phyloP scores from a whole-genome alignment of 2,329 filamentous ascomycete genomes.

The Achaetomium macrosporum region DNA sequence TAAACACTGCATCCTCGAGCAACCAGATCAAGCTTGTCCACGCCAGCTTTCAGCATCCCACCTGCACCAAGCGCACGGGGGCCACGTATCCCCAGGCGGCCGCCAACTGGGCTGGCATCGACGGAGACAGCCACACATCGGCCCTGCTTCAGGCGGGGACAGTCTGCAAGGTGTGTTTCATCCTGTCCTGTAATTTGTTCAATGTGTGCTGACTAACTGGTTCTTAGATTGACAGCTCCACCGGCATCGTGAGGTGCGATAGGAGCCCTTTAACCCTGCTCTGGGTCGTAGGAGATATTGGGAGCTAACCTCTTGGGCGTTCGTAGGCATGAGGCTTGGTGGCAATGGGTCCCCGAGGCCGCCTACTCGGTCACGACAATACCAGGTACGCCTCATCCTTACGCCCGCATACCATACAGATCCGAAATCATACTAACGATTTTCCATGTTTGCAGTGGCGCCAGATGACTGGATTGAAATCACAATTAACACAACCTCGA shows the following conservation, averaged over 20 bases:
- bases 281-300: background rate
- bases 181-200: too few species aligned
- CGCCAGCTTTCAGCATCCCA: constrained; percentile 22
- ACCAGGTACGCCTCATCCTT: constrained; percentile 12
- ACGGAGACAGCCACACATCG: constrained; percentile 19
- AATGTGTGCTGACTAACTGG: background rate
- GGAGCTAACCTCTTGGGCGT: background rate
- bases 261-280: background rate
- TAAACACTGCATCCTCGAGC: constrained; percentile 16
- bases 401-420: background rate
- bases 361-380: constrained; percentile 18
- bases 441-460: constrained; percentile 13
- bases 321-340: constrained; percentile 21
- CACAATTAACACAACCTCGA: constrained; percentile 21
- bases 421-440: background rate
- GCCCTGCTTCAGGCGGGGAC: constrained; percentile 25
- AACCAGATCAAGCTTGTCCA: constrained; percentile 23
- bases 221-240: constrained; percentile 21
- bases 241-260: constrained; percentile 15
- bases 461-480: constrained; percentile 26
- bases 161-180: constrained; percentile 22
- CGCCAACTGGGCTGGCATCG: constrained; percentile 26
- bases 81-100: constrained; percentile 23
- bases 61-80: constrained; percentile 18
- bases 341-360: constrained; percentile 22